Percentiles rank a stretch among this genome's conserved stretches.
These are phyloP conservation scores for Ogataea glucozyma DNA, from an alignment of 805 yeast genomes.

Conservation along the genomic window DNA sequence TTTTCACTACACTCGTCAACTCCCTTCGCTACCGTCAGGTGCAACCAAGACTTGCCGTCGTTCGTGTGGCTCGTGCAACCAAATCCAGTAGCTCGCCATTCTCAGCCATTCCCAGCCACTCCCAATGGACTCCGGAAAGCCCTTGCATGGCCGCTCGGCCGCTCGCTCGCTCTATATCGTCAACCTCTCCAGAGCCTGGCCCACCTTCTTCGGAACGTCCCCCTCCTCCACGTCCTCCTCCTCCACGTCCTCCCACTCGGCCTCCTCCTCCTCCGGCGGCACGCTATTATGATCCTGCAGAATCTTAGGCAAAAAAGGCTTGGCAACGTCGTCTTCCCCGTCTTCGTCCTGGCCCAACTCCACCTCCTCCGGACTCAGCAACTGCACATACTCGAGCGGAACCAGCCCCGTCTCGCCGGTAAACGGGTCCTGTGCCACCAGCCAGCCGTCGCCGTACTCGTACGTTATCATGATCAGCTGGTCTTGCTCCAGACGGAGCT, in stretches of 20 bases:
- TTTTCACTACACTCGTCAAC: too few relatives aligned
- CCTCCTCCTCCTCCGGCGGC: constrained; percentile 6
- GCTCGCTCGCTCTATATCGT: background rate
- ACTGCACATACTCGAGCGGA: constrained; percentile 90
- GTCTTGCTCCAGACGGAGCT: constrained; percentile 73
- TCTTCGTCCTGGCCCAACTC: constrained; percentile 14
- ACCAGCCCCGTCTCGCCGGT: constrained; percentile 87
- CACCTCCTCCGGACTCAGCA: constrained; percentile 33
- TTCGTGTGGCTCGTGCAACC: too few relatives aligned
- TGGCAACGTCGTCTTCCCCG: constrained; percentile 32
- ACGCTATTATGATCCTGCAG: constrained; percentile 23
- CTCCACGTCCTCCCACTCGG: constrained; percentile 18
- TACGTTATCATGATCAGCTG: constrained; percentile 84
- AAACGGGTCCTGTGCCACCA: constrained; percentile 81
- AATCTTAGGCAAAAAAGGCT: constrained; percentile 45
- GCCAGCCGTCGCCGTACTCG: constrained; percentile 98
- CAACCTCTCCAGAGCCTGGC: constrained; percentile 14
- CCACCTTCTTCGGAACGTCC: constrained; percentile 5
- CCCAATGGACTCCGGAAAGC: too few relatives aligned
- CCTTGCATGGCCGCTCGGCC: background rate
- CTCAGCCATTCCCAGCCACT: too few relatives aligned
- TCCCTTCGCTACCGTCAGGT: too few relatives aligned
- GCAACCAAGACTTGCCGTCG: too few relatives aligned
- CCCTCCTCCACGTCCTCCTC: constrained; percentile 15
- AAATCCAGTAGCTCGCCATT: too few relatives aligned